These are phyloP conservation scores for Podochytrium sp. DNA, from an alignment of 192 early-diverging fungal species.

Conservation along the genomic window DNA sequence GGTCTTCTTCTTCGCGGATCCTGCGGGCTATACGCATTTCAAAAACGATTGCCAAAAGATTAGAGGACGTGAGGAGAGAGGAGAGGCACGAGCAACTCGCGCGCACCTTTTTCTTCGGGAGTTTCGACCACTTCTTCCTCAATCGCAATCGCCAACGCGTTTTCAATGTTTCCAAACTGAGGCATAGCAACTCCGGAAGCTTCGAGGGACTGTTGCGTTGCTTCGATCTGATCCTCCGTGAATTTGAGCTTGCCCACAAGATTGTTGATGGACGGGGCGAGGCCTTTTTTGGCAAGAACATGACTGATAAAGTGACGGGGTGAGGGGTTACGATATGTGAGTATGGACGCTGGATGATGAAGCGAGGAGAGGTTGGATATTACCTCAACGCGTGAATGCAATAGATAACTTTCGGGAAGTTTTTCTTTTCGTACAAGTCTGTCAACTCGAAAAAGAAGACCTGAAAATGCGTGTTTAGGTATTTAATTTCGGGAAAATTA, in stretches of 20 bases:
- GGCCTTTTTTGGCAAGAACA: constrained; percentile 79
- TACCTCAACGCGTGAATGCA: constrained; percentile 95
- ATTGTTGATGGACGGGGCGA: constrained; percentile 90
- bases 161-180: constrained; percentile 83
- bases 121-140: constrained; percentile 43
- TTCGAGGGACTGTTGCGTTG: constrained; percentile 84
- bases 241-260: constrained; percentile 92
- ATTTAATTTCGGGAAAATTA: background rate
- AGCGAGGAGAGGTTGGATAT: background rate
- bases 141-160: constrained; percentile 52
- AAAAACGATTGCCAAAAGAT: too few species aligned
- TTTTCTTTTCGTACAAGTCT: constrained; percentile 98
- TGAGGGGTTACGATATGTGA: background rate
- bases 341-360: background rate
- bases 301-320: constrained; percentile 61
- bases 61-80: background rate
- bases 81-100: background rate
- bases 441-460: constrained; percentile 98
- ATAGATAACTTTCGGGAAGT: constrained; percentile 98
- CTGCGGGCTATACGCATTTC: background rate
- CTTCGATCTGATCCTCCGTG: constrained; percentile 74
- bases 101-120: constrained; percentile 34
- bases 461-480: constrained; percentile 25
- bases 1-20: constrained; percentile 35
- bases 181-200: constrained; percentile 83